Conservation (phyloP, 805 yeast genomes). For the Yarrowia osloensis region DNA sequence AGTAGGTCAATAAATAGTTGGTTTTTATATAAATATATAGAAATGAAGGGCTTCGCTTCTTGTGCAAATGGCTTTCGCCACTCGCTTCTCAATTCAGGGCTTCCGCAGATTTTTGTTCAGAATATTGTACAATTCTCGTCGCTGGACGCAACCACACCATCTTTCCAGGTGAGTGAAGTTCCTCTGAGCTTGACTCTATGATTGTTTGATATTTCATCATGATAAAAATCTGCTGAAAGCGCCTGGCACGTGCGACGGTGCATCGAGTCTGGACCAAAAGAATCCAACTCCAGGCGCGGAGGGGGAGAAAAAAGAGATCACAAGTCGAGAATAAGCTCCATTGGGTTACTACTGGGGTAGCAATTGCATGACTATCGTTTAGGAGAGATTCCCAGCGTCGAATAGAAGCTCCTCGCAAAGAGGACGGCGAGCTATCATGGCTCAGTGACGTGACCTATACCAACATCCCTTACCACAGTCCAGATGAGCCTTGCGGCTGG, state of each 20-base stretch:
- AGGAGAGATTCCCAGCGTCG: slow-evolving; percentile 33
- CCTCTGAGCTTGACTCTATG: slow-evolving; percentile 45
- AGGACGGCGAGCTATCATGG: slow-evolving; percentile 23
- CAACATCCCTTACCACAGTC: slow-evolving; percentile 23
- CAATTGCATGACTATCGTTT: slow-evolving; percentile 44
- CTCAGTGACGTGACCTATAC: slow-evolving; percentile 6
- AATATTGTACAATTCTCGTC: slow-evolving; percentile 36
- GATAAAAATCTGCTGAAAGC: slow-evolving; percentile 28
- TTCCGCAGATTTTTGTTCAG: slow-evolving; percentile 30
- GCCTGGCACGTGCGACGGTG: slow-evolving; percentile 39
- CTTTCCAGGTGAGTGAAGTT: slow-evolving; percentile 30
- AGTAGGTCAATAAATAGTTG: neutral
- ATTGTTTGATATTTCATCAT: slow-evolving; percentile 40
- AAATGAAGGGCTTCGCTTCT: neutral
- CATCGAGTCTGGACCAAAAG: slow-evolving; percentile 27
- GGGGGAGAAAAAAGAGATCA: slow-evolving; percentile 32
- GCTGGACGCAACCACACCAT: slow-evolving; percentile 25
- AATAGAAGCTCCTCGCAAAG: slow-evolving; percentile 15
- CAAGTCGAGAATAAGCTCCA: slow-evolving; percentile 43
- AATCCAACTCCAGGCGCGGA: slow-evolving; percentile 30
- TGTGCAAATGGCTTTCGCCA: neutral
- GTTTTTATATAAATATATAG: neutral
- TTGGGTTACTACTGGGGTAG: slow-evolving; percentile 39
- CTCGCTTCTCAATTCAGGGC: neutral
- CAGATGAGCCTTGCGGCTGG: slow-evolving; percentile 32